Conservation (phyloP, 345 rosid species). For the Linum lewisii region DNA sequence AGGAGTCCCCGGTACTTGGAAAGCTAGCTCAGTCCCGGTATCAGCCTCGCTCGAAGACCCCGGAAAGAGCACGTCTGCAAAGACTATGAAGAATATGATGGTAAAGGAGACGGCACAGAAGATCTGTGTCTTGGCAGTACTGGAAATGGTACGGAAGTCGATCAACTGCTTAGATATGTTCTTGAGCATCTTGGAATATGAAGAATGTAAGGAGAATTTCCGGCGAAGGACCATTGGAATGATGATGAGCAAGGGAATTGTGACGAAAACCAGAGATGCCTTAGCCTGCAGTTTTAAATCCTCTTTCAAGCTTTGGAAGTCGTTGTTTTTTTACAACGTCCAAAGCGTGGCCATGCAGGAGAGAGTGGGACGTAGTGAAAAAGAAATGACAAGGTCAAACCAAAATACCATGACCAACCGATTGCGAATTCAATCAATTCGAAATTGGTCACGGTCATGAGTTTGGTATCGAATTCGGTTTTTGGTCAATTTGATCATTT, state of each 20-base stretch:
- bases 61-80: not conserved
- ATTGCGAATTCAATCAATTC: too few relatives aligned
- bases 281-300: not conserved
- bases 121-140: slow-evolving; percentile 3
- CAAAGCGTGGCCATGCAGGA: not conserved
- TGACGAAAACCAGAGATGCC: not conserved
- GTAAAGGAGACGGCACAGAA: slow-evolving; percentile 7
- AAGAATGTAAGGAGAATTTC: not conserved
- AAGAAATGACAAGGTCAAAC: too few relatives aligned
- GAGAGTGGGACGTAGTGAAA: too few relatives aligned
- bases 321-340: not conserved
- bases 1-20: not conserved
- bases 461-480: too few relatives aligned
- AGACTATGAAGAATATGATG: slow-evolving; percentile 2
- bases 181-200: not conserved
- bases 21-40: not conserved
- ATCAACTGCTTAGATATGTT: not conserved
- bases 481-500: too few relatives aligned
- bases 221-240: not conserved
- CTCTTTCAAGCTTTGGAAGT: not conserved
- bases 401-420: too few relatives aligned
- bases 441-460: too few relatives aligned
- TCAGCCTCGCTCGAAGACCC: not conserved
- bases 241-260: not conserved
- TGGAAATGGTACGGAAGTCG: not conserved